Evolutionary conservation across 2,329 filamentous ascomycete species (phyloP).

Genomic region (Fusarium austroafricanum): DNA sequence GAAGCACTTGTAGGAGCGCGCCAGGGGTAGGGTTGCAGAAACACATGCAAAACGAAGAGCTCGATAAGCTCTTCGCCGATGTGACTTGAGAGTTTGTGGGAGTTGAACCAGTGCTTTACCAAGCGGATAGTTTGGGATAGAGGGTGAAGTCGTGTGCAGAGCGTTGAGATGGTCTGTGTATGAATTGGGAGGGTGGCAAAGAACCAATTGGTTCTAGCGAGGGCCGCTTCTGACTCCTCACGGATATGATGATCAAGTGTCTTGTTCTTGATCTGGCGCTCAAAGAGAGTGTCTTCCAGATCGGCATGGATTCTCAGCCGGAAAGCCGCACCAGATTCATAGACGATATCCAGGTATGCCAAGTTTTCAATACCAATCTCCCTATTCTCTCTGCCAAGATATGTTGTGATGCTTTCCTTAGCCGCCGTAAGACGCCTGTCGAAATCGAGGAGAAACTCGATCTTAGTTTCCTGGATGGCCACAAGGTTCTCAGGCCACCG

Average conservation of each 20-base stretch:
- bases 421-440: conserved; percentile 74
- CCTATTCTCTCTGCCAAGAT: conserved; percentile 84
- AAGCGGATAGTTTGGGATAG: conserved; percentile 86
- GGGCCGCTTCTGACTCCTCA: conserved; percentile 75
- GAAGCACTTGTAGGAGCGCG: conserved; percentile 78
- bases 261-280: conserved; percentile 82
- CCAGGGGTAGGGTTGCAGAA: conserved; percentile 87
- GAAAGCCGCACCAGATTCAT: conserved; percentile 78
- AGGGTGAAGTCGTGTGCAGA: conserved; percentile 82
- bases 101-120: conserved; percentile 88
- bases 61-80: conserved; percentile 86
- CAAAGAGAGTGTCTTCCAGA: conserved; percentile 82
- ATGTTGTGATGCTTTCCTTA: conserved; percentile 70
- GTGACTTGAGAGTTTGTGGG: conserved; percentile 82
- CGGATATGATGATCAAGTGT: conserved; percentile 71
- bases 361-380: conserved; percentile 77
- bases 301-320: conserved; percentile 91
- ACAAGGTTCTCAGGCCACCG: conserved; percentile 93
- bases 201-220: conserved; percentile 76
- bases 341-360: conserved; percentile 84
- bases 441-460: conserved; percentile 86
- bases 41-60: conserved; percentile 80
- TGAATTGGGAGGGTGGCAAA: conserved; percentile 81
- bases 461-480: conserved; percentile 93
- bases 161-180: conserved; percentile 82